Conservation (phyloP, 495 filamentous ascomycete genomes). For the Annulohypoxylon stygium region DNA sequence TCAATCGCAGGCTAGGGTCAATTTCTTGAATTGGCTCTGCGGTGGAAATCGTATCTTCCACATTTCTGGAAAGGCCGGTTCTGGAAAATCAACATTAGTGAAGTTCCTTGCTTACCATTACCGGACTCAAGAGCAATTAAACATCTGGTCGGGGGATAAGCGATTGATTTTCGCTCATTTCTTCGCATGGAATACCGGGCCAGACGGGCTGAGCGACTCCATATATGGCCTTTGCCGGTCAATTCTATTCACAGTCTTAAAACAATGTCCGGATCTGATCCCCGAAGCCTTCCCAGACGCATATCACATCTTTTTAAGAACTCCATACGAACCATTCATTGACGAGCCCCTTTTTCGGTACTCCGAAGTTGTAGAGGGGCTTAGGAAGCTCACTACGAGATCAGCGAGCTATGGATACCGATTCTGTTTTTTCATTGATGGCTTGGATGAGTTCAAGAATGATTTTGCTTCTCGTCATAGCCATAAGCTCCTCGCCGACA, state of each 20-base stretch:
- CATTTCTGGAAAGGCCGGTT: conserved; percentile 4
- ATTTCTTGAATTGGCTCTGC: neutral
- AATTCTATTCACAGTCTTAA: conserved; percentile 7
- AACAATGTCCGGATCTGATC: conserved; percentile 2
- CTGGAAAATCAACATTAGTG: conserved; percentile 1
- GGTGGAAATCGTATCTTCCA: neutral
- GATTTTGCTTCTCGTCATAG: neutral
- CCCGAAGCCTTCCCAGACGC: neutral
- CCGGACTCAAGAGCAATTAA: neutral
- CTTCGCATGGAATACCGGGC: neutral
- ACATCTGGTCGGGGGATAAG: neutral
- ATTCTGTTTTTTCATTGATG: conserved; percentile 9
- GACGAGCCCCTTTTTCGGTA: neutral
- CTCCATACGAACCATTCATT: neutral
- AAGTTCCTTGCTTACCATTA: neutral
- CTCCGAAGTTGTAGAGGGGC: neutral
- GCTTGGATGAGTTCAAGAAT: conserved; percentile 1
- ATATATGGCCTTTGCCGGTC: conserved; percentile 5
- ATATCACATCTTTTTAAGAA: neutral
- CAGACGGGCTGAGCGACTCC: neutral
- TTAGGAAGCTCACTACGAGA: neutral
- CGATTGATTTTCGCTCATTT: neutral
- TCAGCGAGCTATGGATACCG: neutral
- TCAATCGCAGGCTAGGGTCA: neutral
- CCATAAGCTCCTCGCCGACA: neutral